Evolutionary conservation across 441 rosid genomes (phyloP).

Genomic region (Geranium incanum): DNA sequence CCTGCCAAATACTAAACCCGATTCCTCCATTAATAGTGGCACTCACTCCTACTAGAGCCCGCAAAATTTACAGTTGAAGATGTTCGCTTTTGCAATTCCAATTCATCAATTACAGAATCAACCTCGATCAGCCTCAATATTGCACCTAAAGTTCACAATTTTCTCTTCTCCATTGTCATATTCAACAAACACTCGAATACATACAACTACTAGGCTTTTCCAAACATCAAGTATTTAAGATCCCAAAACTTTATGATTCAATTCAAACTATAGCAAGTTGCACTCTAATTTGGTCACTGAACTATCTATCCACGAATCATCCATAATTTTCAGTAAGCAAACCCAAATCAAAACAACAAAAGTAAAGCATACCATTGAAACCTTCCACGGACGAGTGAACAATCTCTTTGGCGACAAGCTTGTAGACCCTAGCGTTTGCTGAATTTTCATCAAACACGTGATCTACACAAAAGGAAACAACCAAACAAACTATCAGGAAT

Average conservation of each 20-base stretch:
- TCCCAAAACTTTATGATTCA: no score
- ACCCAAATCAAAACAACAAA: not conserved
- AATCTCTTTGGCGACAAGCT: constrained; percentile 67
- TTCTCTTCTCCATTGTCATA: no score
- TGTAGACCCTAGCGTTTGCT: constrained; percentile 56
- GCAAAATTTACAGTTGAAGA: not conserved
- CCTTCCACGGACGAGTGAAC: constrained; percentile 72
- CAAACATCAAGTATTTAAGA: no score
- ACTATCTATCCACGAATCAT: not conserved
- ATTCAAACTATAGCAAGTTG: not conserved
- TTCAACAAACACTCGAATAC: no score
- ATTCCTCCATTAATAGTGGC: not conserved
- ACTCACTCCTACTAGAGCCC: not conserved
- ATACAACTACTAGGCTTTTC: no score
- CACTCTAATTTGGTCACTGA: not conserved
- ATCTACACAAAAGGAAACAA: constrained; percentile 31
- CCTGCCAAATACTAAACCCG: no score
- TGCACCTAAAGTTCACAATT: no score
- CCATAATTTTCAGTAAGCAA: not conserved
- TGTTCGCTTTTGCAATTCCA: not conserved
- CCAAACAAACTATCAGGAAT: not conserved
- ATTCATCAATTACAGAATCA: no score
- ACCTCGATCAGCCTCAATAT: no score
- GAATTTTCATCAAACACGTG: constrained; percentile 68
- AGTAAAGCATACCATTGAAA: constrained; percentile 49